phyloP scores from a whole-genome alignment of 2,329 filamentous ascomycete genomes.

The Colletotrichum lini region DNA sequence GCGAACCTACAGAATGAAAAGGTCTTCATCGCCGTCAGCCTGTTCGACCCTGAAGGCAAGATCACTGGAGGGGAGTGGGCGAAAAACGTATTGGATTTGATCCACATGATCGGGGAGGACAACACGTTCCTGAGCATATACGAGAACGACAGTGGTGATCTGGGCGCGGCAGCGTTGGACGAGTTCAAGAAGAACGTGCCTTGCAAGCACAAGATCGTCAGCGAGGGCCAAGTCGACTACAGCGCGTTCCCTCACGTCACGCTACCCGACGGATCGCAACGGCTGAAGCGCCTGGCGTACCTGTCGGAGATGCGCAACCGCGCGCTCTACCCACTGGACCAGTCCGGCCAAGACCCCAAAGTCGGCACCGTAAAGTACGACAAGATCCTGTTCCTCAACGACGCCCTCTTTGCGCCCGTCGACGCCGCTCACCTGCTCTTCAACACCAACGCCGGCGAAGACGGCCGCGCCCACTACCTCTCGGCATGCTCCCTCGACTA shows the following conservation, averaged over 20 bases:
- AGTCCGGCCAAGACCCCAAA: slow-evolving; percentile 51
- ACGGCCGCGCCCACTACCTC: slow-evolving; percentile 71
- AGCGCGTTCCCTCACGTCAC: slow-evolving; percentile 70
- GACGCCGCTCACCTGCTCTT: slow-evolving; percentile 74
- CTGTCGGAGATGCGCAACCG: slow-evolving; percentile 81
- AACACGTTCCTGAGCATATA: slow-evolving; percentile 82
- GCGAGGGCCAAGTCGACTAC: slow-evolving; percentile 71
- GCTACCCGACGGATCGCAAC: slow-evolving; percentile 72
- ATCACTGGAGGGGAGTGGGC: slow-evolving; percentile 77
- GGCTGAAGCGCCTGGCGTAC: slow-evolving; percentile 82
- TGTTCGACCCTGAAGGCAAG: slow-evolving; percentile 75
- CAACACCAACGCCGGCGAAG: slow-evolving; percentile 66
- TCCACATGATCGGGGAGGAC: slow-evolving; percentile 75
- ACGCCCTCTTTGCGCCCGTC: slow-evolving; percentile 68
- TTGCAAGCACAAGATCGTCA: slow-evolving; percentile 67
- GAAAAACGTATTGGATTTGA: slow-evolving; percentile 69
- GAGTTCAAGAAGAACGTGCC: slow-evolving; percentile 64
- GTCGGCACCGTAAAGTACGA: slow-evolving; percentile 60
- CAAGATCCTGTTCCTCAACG: slow-evolving; percentile 77
- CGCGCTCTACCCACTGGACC: slow-evolving; percentile 74
- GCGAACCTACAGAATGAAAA: slow-evolving; percentile 68
- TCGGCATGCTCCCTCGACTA: slow-evolving; percentile 78
- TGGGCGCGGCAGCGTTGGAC: slow-evolving; percentile 67
- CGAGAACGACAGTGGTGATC: slow-evolving; percentile 76
- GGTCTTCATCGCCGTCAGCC: slow-evolving; percentile 80